Evolutionary conservation across 169 alveolate genomes (phyloP).

Genomic region (Plasmodium vivax): DNA sequence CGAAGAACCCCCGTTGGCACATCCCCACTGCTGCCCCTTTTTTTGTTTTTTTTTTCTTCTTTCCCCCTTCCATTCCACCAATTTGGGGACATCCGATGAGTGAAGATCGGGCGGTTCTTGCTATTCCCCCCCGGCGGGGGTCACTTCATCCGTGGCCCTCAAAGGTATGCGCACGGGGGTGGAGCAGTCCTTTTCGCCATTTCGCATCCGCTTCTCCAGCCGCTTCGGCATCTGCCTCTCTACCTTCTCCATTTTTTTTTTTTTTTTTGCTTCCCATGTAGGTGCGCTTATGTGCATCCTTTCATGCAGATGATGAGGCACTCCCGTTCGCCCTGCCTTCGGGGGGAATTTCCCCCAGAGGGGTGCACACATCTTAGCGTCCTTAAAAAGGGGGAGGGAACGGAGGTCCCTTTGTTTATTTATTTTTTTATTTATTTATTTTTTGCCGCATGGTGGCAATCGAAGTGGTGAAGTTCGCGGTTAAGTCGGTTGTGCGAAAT

Average conservation of each 20-base stretch:
- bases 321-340: not conserved
- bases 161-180: not conserved
- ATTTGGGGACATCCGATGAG: not conserved
- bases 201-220: not conserved
- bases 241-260: not conserved
- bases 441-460: not conserved
- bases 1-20: not conserved
- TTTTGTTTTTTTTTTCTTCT: not conserved
- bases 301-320: not conserved
- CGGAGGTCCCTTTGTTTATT: not conserved
- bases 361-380: not conserved
- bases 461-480: not conserved
- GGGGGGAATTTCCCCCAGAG: not conserved
- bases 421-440: not conserved
- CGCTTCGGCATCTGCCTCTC: not conserved
- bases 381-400: not conserved
- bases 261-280: not conserved
- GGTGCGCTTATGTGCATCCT: not conserved
- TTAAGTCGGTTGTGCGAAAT: not conserved
- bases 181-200: not conserved
- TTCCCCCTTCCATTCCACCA: not conserved
- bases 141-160: not conserved
- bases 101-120: not conserved
- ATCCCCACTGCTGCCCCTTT: not conserved
- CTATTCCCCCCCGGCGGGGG: not conserved